Conservation (phyloP, 2,329 filamentous ascomycete species). For the Didymella pinodella region DNA sequence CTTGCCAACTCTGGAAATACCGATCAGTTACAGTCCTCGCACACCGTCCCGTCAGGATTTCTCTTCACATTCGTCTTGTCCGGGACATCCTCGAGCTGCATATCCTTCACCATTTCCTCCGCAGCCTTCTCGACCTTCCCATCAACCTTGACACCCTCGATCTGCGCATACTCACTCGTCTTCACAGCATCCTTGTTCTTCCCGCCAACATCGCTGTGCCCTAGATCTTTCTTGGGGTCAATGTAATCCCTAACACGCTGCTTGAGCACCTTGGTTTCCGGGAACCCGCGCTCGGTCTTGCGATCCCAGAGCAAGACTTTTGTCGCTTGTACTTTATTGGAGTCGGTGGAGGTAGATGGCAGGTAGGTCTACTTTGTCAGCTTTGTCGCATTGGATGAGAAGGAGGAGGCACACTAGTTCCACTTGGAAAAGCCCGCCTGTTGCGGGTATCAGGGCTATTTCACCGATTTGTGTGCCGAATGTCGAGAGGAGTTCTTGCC, state of each 20-base stretch:
- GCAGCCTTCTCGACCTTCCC: conserved; percentile 1
- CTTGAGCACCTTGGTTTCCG: conserved; percentile 89
- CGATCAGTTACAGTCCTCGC: conserved; percentile 49
- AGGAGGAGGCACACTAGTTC: conserved; percentile 58
- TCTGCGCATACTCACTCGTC: background rate
- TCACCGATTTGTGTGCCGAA: conserved; percentile 86
- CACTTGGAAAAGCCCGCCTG: conserved; percentile 83
- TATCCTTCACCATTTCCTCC: conserved; percentile 10
- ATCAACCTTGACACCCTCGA: conserved; percentile 9
- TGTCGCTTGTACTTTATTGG: conserved; percentile 40
- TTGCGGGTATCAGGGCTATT: conserved; percentile 83
- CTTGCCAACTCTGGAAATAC: background rate
- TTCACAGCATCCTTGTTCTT: conserved; percentile 46
- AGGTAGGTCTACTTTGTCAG: conserved; percentile 36
- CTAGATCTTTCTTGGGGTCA: conserved; percentile 78
- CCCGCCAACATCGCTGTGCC: conserved; percentile 66
- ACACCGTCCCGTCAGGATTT: conserved; percentile 47
- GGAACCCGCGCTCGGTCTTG: conserved; percentile 86
- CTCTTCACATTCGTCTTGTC: conserved; percentile 31
- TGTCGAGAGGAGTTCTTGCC: conserved; percentile 93
- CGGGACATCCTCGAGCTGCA: conserved; percentile 3
- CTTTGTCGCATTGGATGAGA: background rate
- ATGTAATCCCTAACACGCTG: conserved; percentile 82
- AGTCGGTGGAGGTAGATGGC: conserved; percentile 8
- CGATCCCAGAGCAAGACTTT: conserved; percentile 83